Evolutionary conservation across 1,139 yeast species (phyloP), one percentile per base, ranked within the genome.

Genomic region (Geotrichum europaeum): DNA sequence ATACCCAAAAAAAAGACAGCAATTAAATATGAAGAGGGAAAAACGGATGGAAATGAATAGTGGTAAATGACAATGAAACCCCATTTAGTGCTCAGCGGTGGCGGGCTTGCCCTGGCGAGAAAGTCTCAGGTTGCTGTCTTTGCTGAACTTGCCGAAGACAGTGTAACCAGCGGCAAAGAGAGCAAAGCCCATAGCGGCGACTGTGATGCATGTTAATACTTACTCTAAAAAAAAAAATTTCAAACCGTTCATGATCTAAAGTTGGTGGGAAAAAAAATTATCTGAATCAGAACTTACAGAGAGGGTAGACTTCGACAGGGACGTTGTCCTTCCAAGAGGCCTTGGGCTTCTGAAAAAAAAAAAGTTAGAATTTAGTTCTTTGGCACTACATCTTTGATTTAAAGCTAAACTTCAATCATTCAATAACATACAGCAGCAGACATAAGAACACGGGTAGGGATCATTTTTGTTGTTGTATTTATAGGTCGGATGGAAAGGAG

Each of bases 261-360:
- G n/a, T 28, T 12, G 25, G 1, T 34, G 2, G 20, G n/a, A 13
- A 22, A 30, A 18, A 34, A 13, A 1, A 52, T 28, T 20, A 18
- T 18, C 9, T 22, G 51, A 4, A 13, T 25, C n/a, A n/a, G 22
- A 20, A 68, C 71, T 62, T 67, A 68, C 71, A 67, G 55, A 71
- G 64, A 58, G 74, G 74, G 63, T 69, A 70, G 34, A 66, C 69
- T 62, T 71, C 74, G 36, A 67, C 72, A 54, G 72, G 74, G 62
- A 67, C 63, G 36, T 15, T 34, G 20, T 54, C 55, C 55, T 55
- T 55, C 60, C 58, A 54, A 22, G 55, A 50, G 53, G 58, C 36
- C 60, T 58, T 58, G 51, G 60, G 57, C 55, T 58, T 58, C 60
- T 58, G 24, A 2, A 22, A 49, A 20, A 52, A 24, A 13, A 43